Evolutionary conservation across 768 basidiomycete species (phyloP).

Genomic region (Phallus indusiatus): DNA sequence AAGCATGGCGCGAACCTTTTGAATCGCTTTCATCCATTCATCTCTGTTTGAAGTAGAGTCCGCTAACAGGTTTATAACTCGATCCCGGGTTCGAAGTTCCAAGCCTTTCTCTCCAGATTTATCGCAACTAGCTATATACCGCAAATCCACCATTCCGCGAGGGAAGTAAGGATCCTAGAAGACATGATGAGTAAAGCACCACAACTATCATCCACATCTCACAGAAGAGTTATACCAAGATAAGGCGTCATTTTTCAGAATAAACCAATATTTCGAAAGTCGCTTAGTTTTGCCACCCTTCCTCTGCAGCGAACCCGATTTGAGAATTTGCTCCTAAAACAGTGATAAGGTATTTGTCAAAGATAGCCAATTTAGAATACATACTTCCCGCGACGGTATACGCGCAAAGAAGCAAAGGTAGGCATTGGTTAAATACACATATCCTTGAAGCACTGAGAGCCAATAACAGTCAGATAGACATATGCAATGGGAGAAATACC

Average conservation of each 20-base stretch:
- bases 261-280: slow-evolving; percentile 94
- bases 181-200: slow-evolving; percentile 4
- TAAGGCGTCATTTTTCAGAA: slow-evolving; percentile 89
- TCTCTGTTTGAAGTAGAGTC: slow-evolving; percentile 78
- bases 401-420: slow-evolving; percentile 96
- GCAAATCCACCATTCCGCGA: slow-evolving; percentile 89
- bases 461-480: not conserved
- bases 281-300: slow-evolving; percentile 82
- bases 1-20: slow-evolving; percentile 34
- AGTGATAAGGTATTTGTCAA: not conserved
- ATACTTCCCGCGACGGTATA: slow-evolving; percentile 82
- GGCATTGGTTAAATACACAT: slow-evolving; percentile 91
- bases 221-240: slow-evolving; percentile 97
- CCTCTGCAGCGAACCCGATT: slow-evolving; percentile 85
- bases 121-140: slow-evolving; percentile 89
- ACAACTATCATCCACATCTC: slow-evolving; percentile 16
- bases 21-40: slow-evolving; percentile 94
- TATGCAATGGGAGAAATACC: slow-evolving; percentile 27
- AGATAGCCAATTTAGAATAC: slow-evolving; percentile 10
- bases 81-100: slow-evolving; percentile 75
- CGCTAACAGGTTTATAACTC: slow-evolving; percentile 58
- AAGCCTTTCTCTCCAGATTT: slow-evolving; percentile 68
- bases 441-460: slow-evolving; percentile 79
- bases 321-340: slow-evolving; percentile 80
- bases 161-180: slow-evolving; percentile 93